A percentile compares a stretch with the other conserved stretches of the same genome.
Evolutionary conservation across 2,329 filamentous ascomycete species (phyloP).

Genomic region (Myriosclerotinia scirpicola): DNA sequence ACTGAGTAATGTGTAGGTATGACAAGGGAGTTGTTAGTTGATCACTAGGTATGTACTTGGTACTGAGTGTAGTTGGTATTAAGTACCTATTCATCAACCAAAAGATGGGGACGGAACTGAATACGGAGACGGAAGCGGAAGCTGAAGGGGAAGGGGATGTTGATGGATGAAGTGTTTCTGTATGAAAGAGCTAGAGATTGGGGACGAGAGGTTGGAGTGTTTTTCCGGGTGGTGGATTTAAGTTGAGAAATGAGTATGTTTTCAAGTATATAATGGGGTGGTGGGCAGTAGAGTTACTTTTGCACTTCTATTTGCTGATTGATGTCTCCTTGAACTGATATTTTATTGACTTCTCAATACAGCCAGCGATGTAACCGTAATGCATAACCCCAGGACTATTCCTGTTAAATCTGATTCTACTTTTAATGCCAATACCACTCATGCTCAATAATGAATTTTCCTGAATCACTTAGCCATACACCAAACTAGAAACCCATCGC

Average conservation of each 20-base stretch:
- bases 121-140: no score
- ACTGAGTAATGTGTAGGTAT: no score
- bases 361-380: neutral
- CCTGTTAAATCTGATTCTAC: neutral
- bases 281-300: no score
- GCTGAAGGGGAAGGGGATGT: no score
- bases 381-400: neutral
- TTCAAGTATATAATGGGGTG: neutral
- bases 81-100: no score
- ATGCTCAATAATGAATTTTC: neutral
- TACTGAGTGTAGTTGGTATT: no score
- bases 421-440: neutral
- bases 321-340: neutral
- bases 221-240: neutral
- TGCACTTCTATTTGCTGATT: neutral
- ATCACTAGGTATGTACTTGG: no score
- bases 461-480: neutral
- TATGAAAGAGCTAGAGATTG: no score
- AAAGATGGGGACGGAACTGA: no score
- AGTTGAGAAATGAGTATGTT: neutral
- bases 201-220: no score
- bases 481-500: neutral
- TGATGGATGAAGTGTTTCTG: no score
- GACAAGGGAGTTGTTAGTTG: no score
- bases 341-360: neutral